These are phyloP conservation scores for Boletus subparvulus DNA, from an alignment of 768 basidiomycete species.

Conservation along the genomic window DNA sequence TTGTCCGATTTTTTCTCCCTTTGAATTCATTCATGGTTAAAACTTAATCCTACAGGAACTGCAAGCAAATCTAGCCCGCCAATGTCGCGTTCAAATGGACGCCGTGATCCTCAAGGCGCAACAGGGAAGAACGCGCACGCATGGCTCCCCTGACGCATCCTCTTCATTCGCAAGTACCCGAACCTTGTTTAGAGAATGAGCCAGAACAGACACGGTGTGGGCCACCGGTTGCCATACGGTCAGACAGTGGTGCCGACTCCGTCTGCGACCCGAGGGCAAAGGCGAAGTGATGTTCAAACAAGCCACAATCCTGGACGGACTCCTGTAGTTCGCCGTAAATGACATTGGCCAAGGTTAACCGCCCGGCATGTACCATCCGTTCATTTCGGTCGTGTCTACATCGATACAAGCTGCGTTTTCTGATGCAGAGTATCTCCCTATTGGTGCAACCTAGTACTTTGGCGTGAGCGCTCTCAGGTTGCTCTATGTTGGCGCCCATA, in stretches of 20 bases:
- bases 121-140: slow-evolving; percentile 44
- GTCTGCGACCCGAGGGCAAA: slow-evolving; percentile 25
- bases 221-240: slow-evolving; percentile 3
- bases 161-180: slow-evolving; percentile 9
- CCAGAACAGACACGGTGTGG: slow-evolving; percentile 3
- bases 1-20: neutral
- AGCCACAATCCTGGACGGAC: slow-evolving; percentile 37
- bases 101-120: slow-evolving; percentile 57
- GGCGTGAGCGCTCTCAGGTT: neutral
- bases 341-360: neutral
- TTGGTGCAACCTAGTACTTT: neutral
- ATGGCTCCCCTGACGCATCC: slow-evolving; percentile 4
- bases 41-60: slow-evolving; percentile 49
- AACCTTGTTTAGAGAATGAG: slow-evolving; percentile 2
- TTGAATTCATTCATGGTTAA: neutral
- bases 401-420: neutral
- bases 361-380: neutral
- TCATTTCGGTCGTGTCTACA: neutral
- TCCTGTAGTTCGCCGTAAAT: slow-evolving; percentile 32
- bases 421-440: neutral
- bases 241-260: neutral
- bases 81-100: slow-evolving; percentile 51
- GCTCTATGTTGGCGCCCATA: neutral
- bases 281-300: slow-evolving; percentile 25
- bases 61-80: slow-evolving; percentile 51